phyloP scores from a whole-genome alignment of 1,139 yeast genomes.

The Torulaspora globosa region DNA sequence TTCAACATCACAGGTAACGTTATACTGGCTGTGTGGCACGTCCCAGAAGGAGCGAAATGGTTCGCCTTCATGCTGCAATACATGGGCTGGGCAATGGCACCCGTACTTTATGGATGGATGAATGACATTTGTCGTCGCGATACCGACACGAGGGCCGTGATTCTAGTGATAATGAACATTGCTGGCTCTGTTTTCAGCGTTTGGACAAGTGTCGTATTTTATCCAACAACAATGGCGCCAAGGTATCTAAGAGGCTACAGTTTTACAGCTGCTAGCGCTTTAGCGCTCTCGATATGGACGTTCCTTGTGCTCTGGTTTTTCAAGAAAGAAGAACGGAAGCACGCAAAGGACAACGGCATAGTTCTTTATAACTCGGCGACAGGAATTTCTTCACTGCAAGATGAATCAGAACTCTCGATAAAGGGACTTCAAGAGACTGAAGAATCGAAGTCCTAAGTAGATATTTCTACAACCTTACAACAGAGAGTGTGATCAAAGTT shows the following conservation, averaged over 20 bases:
- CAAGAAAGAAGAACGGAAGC: constrained; percentile 52
- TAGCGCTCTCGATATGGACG: constrained; percentile 45
- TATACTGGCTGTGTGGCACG: constrained; percentile 47
- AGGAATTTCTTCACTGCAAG: background rate
- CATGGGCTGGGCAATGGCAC: constrained; percentile 45
- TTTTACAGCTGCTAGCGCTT: constrained; percentile 45
- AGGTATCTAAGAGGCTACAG: constrained; percentile 48
- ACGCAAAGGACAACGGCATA: constrained; percentile 53
- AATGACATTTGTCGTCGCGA: constrained; percentile 43
- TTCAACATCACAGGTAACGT: constrained; percentile 45
- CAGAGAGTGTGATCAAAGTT: background rate
- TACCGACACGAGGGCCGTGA: constrained; percentile 41
- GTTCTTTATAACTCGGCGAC: constrained; percentile 43
- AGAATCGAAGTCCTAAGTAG: background rate
- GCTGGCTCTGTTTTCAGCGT: constrained; percentile 42
- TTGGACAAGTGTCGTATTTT: constrained; percentile 45
- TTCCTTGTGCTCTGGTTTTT: constrained; percentile 52
- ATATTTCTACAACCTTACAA: background rate
- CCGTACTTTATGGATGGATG: constrained; percentile 41
- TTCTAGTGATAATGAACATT: constrained; percentile 40
- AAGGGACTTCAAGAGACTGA: background rate
- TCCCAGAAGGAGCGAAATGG: constrained; percentile 45
- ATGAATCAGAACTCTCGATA: background rate
- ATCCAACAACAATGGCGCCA: constrained; percentile 53
- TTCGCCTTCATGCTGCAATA: constrained; percentile 46